Percentiles rank a stretch among this genome's conserved stretches.
Evolutionary conservation across 768 basidiomycete genomes (phyloP).

Genomic region (Suillus plorans): DNA sequence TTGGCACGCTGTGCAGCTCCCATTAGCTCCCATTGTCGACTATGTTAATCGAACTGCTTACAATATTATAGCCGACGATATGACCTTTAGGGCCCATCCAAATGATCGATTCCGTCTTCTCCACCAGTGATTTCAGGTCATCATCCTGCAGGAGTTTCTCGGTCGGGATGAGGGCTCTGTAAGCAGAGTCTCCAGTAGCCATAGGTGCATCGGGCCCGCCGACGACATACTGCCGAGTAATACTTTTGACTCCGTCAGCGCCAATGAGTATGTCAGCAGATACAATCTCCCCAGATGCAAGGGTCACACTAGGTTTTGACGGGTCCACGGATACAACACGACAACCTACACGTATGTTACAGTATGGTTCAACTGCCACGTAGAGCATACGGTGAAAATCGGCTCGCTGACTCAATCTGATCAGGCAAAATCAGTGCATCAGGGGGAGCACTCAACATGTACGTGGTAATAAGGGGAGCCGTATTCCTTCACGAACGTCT

Average conservation of each 20-base stretch:
- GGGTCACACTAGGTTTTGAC: constrained; percentile 33
- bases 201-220: constrained; percentile 45
- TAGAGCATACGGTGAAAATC: constrained; percentile 45
- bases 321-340: constrained; percentile 38
- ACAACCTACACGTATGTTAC: constrained; percentile 35
- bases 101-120: constrained; percentile 49
- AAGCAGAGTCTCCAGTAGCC: constrained; percentile 65
- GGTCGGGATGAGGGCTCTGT: constrained; percentile 53
- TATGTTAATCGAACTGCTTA: constrained; percentile 21
- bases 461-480: constrained; percentile 35
- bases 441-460: constrained; percentile 28
- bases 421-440: background rate
- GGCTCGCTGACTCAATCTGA: constrained; percentile 33
- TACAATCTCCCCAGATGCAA: constrained; percentile 44
- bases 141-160: constrained; percentile 48
- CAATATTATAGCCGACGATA: constrained; percentile 47
- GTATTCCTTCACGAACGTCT: constrained; percentile 30
- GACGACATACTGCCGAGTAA: constrained; percentile 48
- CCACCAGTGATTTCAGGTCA: constrained; percentile 49
- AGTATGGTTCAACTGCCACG: constrained; percentile 35
- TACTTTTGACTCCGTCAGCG: constrained; percentile 55
- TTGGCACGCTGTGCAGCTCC: constrained; percentile 28
- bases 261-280: constrained; percentile 47
- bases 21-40: background rate
- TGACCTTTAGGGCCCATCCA: constrained; percentile 61